Evolutionary conservation across 768 basidiomycete species (phyloP).

Genomic region (Artomyces pyxidatus): DNA sequence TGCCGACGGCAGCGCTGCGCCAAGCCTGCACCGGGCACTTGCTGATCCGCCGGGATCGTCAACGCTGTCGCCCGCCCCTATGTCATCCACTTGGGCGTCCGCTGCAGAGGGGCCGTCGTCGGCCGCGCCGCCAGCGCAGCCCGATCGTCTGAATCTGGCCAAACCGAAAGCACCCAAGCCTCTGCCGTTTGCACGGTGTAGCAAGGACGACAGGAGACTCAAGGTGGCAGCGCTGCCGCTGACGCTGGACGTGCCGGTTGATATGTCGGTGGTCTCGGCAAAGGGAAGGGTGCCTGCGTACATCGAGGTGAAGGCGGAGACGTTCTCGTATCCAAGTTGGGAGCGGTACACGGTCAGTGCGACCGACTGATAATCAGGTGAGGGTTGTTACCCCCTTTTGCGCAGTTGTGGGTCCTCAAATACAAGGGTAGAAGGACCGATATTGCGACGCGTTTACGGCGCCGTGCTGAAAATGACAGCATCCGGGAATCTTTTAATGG

Average conservation of each 20-base stretch:
- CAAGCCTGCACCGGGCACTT: slow-evolving; percentile 3
- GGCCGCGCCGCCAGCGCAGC: too few species aligned
- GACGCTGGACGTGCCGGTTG: slow-evolving; percentile 28
- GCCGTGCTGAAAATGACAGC: too few species aligned
- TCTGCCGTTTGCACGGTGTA: slow-evolving; percentile 44
- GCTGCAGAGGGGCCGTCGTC: neutral
- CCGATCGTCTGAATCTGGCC: slow-evolving; percentile 25
- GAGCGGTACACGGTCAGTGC: slow-evolving; percentile 48
- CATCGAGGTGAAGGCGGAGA: slow-evolving; percentile 20
- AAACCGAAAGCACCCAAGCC: slow-evolving; percentile 36
- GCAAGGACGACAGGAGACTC: slow-evolving; percentile 44
- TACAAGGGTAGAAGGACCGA: too few species aligned
- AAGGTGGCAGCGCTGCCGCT: slow-evolving; percentile 42
- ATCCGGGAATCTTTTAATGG: too few species aligned
- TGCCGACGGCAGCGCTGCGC: slow-evolving; percentile 4
- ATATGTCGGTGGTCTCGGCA: slow-evolving; percentile 5
- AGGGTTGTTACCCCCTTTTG: too few species aligned
- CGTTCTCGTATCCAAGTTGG: slow-evolving; percentile 53
- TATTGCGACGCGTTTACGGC: too few species aligned
- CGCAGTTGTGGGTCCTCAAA: too few species aligned
- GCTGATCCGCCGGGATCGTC: slow-evolving; percentile 24
- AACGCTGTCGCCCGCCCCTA: slow-evolving; percentile 17
- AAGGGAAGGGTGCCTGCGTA: slow-evolving; percentile 15
- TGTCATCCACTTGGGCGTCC: slow-evolving; percentile 14
- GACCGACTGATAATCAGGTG: too few species aligned